A percentile compares a stretch with the other conserved stretches of the same genome.
These are phyloP conservation scores for Tetragonia tetragonoides DNA, from an alignment of 148 eudicot species.

Conservation along the genomic window DNA sequence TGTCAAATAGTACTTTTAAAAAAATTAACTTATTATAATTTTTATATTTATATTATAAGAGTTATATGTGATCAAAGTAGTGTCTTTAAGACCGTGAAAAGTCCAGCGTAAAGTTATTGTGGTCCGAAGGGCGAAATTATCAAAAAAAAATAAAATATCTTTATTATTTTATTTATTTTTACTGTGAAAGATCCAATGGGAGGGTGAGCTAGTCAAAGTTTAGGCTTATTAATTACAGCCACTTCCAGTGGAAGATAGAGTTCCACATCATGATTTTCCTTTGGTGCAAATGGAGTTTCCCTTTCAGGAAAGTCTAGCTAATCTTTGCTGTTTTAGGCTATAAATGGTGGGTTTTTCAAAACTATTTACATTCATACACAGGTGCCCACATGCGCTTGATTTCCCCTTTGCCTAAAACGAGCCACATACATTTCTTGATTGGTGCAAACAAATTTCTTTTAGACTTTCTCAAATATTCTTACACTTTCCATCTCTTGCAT, in stretches of 20 bases:
- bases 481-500: constrained; percentile 39
- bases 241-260: constrained; percentile 25
- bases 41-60: too few relatives aligned
- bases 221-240: constrained; percentile 31
- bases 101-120: too few relatives aligned
- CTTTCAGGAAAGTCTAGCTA: constrained; percentile 24
- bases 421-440: constrained; percentile 30
- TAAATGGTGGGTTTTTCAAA: constrained; percentile 13
- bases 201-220: constrained; percentile 31
- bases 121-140: too few relatives aligned
- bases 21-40: too few relatives aligned
- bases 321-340: constrained; percentile 24
- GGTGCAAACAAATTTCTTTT: constrained; percentile 4
- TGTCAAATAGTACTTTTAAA: too few relatives aligned
- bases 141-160: too few relatives aligned
- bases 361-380: constrained; percentile 9
- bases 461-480: constrained; percentile 18
- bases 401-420: constrained; percentile 26
- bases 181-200: constrained; percentile 43
- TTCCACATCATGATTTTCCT: constrained; percentile 18
- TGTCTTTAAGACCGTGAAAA: too few relatives aligned
- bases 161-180: neutral
- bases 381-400: constrained; percentile 31
- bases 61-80: too few relatives aligned
- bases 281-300: constrained; percentile 26